Evolutionary conservation across 1,139 yeast species (phyloP).

Genomic region (Hansenula lynferdii): DNA sequence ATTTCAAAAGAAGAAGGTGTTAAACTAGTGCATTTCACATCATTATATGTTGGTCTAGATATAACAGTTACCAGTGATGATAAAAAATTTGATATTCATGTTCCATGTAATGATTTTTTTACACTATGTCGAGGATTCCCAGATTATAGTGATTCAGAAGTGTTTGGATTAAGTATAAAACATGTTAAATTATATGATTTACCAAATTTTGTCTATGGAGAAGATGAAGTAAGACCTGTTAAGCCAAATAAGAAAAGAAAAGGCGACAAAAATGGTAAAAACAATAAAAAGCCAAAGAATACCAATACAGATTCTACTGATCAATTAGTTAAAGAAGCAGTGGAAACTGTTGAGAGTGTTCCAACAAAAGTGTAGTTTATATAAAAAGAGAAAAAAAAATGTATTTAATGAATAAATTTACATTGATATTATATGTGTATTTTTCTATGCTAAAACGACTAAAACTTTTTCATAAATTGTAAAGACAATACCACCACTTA

Average conservation of each 20-base stretch:
- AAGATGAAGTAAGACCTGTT: slow-evolving; percentile 70
- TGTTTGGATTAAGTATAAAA: slow-evolving; percentile 56
- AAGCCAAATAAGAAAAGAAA: slow-evolving; percentile 51
- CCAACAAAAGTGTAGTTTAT: slow-evolving; percentile 4
- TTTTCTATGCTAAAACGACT: slow-evolving; percentile 38
- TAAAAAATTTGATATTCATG: slow-evolving; percentile 77
- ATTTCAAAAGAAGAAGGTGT: slow-evolving; percentile 25
- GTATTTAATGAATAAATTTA: too few relatives aligned
- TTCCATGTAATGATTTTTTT: slow-evolving; percentile 88
- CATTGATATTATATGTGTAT: too few relatives aligned
- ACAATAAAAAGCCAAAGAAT: slow-evolving; percentile 26
- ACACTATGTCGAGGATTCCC: slow-evolving; percentile 73
- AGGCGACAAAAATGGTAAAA: slow-evolving; percentile 27
- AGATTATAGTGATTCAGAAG: slow-evolving; percentile 57
- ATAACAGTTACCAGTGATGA: slow-evolving; percentile 41
- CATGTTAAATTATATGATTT: slow-evolving; percentile 77
- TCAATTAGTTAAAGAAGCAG: slow-evolving; percentile 2
- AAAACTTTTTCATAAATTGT: slow-evolving; percentile 91
- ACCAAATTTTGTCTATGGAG: slow-evolving; percentile 79
- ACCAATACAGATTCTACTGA: slow-evolving; percentile 2
- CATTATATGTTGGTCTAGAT: slow-evolving; percentile 76
- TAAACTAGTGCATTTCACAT: slow-evolving; percentile 58
- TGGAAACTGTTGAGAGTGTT: slow-evolving; percentile 2
- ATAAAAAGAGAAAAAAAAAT: too few relatives aligned
- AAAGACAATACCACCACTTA: slow-evolving; percentile 95